Evolutionary conservation across 805 yeast genomes (phyloP).

Genomic region (Sugiyamaella smithiae): DNA sequence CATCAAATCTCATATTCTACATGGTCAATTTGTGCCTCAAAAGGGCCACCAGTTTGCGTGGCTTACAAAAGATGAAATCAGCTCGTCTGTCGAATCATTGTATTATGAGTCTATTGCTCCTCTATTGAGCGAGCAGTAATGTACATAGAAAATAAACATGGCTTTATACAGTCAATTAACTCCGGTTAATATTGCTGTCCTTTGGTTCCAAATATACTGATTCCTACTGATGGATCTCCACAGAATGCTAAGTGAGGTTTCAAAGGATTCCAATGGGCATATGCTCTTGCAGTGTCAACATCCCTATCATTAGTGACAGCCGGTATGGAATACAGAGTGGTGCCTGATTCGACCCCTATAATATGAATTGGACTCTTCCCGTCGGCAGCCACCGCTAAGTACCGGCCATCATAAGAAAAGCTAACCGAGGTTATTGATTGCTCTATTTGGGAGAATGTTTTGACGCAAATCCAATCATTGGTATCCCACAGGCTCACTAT

Average conservation of each 20-base stretch:
- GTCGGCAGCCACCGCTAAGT: conserved; percentile 45
- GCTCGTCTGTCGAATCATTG: conserved; percentile 46
- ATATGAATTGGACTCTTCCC: conserved; percentile 39
- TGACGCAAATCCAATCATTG: conserved; percentile 38
- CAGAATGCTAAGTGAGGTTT: conserved; percentile 30
- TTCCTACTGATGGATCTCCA: conserved; percentile 26
- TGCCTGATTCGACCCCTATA: conserved; percentile 35
- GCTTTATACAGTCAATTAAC: background rate
- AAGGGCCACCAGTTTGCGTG: conserved; percentile 60
- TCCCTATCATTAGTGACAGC: conserved; percentile 17
- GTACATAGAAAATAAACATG: background rate
- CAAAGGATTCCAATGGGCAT: conserved; percentile 36
- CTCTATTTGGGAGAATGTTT: conserved; percentile 36
- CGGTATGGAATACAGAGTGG: conserved; percentile 23
- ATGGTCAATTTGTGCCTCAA: conserved; percentile 65
- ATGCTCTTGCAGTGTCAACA: conserved; percentile 25
- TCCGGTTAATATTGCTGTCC: background rate
- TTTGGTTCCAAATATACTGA: conserved; percentile 14
- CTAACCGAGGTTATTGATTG: conserved; percentile 43
- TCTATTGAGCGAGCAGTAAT: conserved; percentile 21
- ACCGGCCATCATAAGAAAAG: conserved; percentile 46
- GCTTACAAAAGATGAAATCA: conserved; percentile 80
- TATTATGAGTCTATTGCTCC: conserved; percentile 54
- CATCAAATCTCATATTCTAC: conserved; percentile 82
- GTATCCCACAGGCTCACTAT: conserved; percentile 51